Conservation (phyloP, 345 rosid genomes). For the Salix viminalis region DNA sequence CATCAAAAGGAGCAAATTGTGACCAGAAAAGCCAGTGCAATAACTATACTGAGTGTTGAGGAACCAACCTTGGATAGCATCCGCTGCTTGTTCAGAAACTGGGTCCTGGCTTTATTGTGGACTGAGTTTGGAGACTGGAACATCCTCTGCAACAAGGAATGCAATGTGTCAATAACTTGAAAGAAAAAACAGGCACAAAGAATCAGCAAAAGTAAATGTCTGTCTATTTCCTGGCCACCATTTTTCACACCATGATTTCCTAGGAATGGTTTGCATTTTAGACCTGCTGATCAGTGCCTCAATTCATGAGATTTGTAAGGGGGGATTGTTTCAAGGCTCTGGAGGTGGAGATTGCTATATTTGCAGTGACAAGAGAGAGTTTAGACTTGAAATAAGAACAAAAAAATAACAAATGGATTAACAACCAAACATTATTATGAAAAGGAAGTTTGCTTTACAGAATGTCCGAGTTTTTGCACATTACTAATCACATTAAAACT, state of each 20-base stretch:
- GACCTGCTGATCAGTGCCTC: background rate
- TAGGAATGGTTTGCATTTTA: background rate
- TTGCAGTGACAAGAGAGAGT: background rate
- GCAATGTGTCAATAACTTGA: background rate
- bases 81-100: slow-evolving; percentile 70
- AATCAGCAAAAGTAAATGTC: background rate
- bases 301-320: background rate
- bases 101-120: slow-evolving; percentile 83
- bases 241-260: background rate
- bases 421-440: background rate
- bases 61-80: slow-evolving; percentile 61
- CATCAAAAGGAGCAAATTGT: background rate
- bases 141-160: slow-evolving; percentile 52
- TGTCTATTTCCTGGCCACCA: background rate
- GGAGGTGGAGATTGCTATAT: background rate
- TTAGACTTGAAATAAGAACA: background rate
- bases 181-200: background rate
- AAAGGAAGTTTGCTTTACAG: background rate
- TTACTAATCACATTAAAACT: background rate
- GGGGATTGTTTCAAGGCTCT: background rate
- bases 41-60: background rate
- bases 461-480: background rate
- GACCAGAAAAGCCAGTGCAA: background rate
- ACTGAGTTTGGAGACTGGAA: slow-evolving; percentile 75
- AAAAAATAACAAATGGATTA: background rate